Evolutionary conservation across 2,329 filamentous ascomycete genomes (phyloP), one percentile per base, ranked within the genome.

Genomic region (Fonsecaea pedrosoi): DNA sequence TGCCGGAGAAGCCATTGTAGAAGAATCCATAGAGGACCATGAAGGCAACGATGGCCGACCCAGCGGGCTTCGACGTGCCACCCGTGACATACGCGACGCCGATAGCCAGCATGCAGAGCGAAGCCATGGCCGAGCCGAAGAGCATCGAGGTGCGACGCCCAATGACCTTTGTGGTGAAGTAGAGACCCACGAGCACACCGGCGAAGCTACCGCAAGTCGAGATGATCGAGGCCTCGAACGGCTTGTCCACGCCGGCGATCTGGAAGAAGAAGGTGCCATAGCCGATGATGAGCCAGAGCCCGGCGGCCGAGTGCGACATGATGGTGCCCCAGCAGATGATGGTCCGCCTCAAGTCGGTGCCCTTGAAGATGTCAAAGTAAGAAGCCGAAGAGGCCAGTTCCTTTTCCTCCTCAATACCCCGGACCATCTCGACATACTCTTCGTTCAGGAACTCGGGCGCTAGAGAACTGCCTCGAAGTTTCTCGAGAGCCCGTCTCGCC

Each of bases 251-350:
- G 35, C 59, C 54, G 0, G 74, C 61, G 74, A 74, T 71, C 68
- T 79, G 74, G 73, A 89, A 89, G 76, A 89, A 89, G 73, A 83
- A 88, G 34, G 85, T 83, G 18, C 63, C 63, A 34, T 66, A 66
- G 3, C 59, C 65, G 38, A 67, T 62, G 40, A 67, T 67, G 18
- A 67, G 61, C 56, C 59, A 67, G 15, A 67, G 35, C 25, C 65
- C 65, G 35, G 65, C 61, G 32, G 35, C 61, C 13, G 61, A 54
- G 37, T 64, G 61, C 13, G 58, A 68, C 34, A 40, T 86, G 84
- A 73, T 88, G 85, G 72, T 87, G 87, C 72, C 86, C 85, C 67
- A 89, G 86, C 59, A 87, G 78, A 77, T 75, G 30, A 71, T 72
- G 1, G 75, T 77, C 21, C 75, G 70, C 8, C 75, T 57, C 8